Base-by-base conservation (phyloP, 1,139 yeast species). In the Meyerozyma smithsonii region DNA sequence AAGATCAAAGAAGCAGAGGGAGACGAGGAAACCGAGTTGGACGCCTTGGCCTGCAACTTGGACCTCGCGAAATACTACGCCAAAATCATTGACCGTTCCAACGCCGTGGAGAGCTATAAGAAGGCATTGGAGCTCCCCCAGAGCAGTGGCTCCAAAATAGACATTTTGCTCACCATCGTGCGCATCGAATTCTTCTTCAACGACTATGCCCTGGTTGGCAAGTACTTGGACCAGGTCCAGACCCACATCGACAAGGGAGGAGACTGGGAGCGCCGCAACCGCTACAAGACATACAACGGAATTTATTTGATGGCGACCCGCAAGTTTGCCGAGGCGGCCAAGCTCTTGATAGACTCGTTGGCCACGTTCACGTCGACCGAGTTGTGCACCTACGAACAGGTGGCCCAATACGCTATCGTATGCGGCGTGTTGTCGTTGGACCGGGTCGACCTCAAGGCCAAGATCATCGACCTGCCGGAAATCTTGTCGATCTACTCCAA, bases 291-390 rank as follows among this genome's bases (percentile, higher is more conserved):
- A 6, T 94, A 92, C 64, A 67, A 78, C 46, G 98, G 98, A 17
- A 74, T 92, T 40, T 87, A 87, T 60, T 70, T 79, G 38, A 67
- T 92, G 74, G 85, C 96, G 12, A 82, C 92, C 20, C 79, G 99
- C 55, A 81, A 88, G 55, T 94, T 94, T 55, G 68, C 69, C 24
- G 95, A 87, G 51, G 96, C 95, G 1, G 80, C 97, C 3, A 78
- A 79, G 44, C 69, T 90, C 49, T 74, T 94, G 54, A 86, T 87
- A 50, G 98, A 90, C 60, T 84, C 95, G 11, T 74, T 94, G 61
- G 90, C 97, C 14, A 94, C 99, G 1, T 92, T 92, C 64, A 90
- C 98, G 1, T 87, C 96, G n/a, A 83, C 90, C 1, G 99, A 94
- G 62, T 71, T 94, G 47, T 79, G 96, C 44, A 77, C 88, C 6